Base-by-base conservation (phyloP, 139 green algal species). In the Tetradesmus lagerheimii region DNA sequence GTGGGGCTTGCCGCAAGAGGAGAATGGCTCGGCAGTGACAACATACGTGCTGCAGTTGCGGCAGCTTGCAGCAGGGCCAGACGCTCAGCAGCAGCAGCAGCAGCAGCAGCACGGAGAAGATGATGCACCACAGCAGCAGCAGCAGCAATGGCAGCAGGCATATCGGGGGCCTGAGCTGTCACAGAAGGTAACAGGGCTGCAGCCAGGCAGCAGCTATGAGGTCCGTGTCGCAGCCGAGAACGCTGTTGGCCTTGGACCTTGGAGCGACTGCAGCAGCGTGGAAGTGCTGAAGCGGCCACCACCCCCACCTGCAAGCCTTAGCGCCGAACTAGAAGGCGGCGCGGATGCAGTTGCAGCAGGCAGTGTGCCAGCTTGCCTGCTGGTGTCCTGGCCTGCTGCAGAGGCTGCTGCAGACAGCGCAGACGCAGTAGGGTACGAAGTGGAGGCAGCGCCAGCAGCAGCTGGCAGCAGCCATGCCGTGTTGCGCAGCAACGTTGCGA, bases 151-250 rank as follows among this genome's bases (percentile, higher is more conserved):
- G 91, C 29, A 38, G 76, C 62, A 80, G 38, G 86, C 88, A 4
- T 95, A 92, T 64, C 34, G 25, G 16, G 93, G 95, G 18, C 4
- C 78, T 0, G 89, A 92, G 2, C 85, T 85, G 29, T n/a, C 53
- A 38, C 50, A 85, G 23, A 87, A 64, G 18, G 78, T 95, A n/a
- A 50, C 57, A 12, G 79, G 77, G 15, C 90, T 96, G 87, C 62
- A 80, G 86, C 81, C 93, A 20, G 90, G 90, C 37, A 89, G 38
- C 0, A 38, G 25, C 18, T 96, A 97, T 90, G 37, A 53, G 35
- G 57, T 96, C 23, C 92, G 93, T 0, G 91, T 93, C 45, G 71
- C 89, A 9, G 94, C 95, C 4, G 41, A 27, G n/a, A 97, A 95
- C 80, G 71, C 90, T 29, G 90, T 92, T 5, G 95, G 95, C 0